Conservation (phyloP, 2,329 filamentous ascomycete genomes). For the Cladosporium cucumerinum region DNA sequence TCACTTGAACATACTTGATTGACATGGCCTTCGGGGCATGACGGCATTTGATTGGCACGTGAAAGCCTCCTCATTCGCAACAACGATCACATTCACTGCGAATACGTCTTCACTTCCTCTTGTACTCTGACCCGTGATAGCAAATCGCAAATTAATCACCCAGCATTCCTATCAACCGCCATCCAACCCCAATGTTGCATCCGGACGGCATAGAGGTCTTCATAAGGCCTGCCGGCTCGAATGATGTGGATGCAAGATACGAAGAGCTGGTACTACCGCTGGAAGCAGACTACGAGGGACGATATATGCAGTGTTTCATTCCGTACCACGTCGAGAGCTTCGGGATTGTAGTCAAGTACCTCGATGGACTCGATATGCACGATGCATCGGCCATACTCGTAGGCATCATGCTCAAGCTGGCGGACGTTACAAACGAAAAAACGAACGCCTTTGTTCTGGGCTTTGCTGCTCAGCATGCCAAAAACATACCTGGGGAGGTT, state of each 20-base stretch:
- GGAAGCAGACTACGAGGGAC: neutral
- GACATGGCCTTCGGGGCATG: no score
- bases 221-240: neutral
- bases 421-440: no score
- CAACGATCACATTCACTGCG: neutral
- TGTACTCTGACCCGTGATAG: no score
- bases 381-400: neutral
- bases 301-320: neutral
- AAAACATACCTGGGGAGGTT: no score
- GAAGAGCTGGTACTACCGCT: neutral
- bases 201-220: neutral
- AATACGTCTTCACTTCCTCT: neutral
- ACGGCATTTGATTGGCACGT: neutral
- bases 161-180: no score
- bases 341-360: neutral
- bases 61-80: neutral
- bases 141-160: no score
- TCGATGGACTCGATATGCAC: neutral
- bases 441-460: no score
- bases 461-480: no score
- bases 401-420: neutral
- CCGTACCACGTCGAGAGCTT: neutral
- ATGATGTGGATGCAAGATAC: neutral
- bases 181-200: neutral
- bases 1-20: no score